Conservation (phyloP, 495 filamentous ascomycete species). For the Aspergillus saccharolyticus region DNA sequence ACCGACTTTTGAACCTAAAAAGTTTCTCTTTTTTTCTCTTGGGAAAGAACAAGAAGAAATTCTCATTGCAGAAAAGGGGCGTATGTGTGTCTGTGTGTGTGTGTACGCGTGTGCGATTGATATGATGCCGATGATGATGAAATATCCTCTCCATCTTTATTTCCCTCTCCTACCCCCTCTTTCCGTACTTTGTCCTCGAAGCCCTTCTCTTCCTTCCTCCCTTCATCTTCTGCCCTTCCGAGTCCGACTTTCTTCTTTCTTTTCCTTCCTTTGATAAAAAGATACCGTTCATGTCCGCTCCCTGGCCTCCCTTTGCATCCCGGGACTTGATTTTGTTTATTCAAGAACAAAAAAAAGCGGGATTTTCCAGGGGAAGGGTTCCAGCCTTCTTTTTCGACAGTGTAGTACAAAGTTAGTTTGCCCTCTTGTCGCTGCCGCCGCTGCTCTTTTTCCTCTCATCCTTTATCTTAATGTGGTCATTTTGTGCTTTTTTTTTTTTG, state of each 20-base stretch:
- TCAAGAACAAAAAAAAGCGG: not conserved
- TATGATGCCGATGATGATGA: not conserved
- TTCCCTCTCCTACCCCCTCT: not conserved
- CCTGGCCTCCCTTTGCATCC: not conserved
- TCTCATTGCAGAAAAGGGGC: not conserved
- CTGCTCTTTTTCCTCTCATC: not conserved
- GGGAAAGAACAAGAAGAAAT: not conserved
- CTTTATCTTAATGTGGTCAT: too few species aligned
- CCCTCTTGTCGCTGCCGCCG: not conserved
- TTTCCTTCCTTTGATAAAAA: not conserved
- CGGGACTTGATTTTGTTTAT: not conserved
- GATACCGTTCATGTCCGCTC: not conserved
- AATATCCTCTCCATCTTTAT: not conserved
- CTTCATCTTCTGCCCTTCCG: constrained; percentile 14
- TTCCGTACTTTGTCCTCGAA: not conserved
- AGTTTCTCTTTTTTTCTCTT: constrained; percentile 5
- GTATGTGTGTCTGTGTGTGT: constrained; percentile 4
- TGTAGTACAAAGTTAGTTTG: not conserved
- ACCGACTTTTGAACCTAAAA: not conserved
- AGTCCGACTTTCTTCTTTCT: constrained; percentile 3
- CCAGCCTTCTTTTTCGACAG: not conserved
- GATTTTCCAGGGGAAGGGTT: not conserved
- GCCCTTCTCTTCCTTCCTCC: not conserved
- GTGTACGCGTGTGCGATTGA: not conserved
- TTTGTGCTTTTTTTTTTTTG: not conserved